A percentile compares a stretch with the other conserved stretches of the same genome.
These are phyloP conservation scores for Heterobasidion occidentale DNA, from an alignment of 1,284 basidiomycete genomes.

Conservation along the genomic window DNA sequence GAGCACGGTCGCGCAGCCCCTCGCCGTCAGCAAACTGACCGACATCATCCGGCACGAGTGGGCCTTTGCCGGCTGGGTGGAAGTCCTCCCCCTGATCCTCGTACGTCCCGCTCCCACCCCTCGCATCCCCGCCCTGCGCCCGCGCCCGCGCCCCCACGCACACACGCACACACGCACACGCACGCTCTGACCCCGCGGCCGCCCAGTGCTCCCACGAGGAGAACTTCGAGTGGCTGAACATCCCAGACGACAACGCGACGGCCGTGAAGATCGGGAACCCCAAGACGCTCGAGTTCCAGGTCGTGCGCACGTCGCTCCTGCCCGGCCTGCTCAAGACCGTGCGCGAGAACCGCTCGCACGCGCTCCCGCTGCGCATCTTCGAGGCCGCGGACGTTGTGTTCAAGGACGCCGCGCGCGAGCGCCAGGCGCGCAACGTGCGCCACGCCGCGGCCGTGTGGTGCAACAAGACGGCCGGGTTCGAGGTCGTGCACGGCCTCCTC, in stretches of 20 bases:
- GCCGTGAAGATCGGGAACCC: slow-evolving; percentile 95
- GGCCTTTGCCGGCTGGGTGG: slow-evolving; percentile 92
- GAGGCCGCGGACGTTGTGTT: slow-evolving; percentile 92
- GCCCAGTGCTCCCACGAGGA: slow-evolving; percentile 95
- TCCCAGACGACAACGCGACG: slow-evolving; percentile 69
- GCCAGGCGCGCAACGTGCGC: slow-evolving; percentile 83
- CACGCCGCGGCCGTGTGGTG: slow-evolving; percentile 91
- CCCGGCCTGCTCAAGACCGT: slow-evolving; percentile 96
- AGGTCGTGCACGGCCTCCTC: slow-evolving; percentile 92
- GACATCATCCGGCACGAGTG: slow-evolving; percentile 90
- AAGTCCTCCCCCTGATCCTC: slow-evolving; percentile 91
- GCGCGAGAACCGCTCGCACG: slow-evolving; percentile 91
- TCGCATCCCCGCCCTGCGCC: neutral
- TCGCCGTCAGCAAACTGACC: slow-evolving; percentile 85
- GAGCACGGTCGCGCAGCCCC: slow-evolving; percentile 92
- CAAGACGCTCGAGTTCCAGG: slow-evolving; percentile 96
- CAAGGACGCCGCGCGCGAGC: slow-evolving; percentile 74
- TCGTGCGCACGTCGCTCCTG: slow-evolving; percentile 91
- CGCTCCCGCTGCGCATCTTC: slow-evolving; percentile 90
- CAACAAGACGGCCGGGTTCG: slow-evolving; percentile 95
- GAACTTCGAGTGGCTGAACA: slow-evolving; percentile 92
- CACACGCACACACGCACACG: neutral
- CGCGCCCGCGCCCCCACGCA: slow-evolving; percentile 14
- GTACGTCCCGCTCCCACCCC: slow-evolving; percentile 36
- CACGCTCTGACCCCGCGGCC: neutral